Evolutionary conservation across 208 protist species (phyloP).

Genomic region (Tetramitus jugosus): DNA sequence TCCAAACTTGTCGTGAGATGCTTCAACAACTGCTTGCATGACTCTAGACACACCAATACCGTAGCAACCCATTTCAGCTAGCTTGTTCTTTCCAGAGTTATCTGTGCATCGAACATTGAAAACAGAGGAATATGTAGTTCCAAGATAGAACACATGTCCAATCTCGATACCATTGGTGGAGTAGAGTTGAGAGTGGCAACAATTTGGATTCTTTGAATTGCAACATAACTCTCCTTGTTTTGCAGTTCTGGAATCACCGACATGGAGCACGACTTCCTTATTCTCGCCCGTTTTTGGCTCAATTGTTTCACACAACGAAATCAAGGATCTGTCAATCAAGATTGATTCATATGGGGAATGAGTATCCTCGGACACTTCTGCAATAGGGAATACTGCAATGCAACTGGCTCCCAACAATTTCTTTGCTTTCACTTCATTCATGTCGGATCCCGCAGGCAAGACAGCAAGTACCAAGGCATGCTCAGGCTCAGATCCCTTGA

Average conservation of each 20-base stretch:
- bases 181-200: background rate
- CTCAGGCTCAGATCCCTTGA: too few relatives aligned
- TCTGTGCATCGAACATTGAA: background rate
- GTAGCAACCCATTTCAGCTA: constrained; percentile 25
- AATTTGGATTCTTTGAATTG: background rate
- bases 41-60: constrained; percentile 23
- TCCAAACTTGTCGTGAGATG: background rate
- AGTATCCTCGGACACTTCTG: background rate
- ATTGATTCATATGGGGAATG: background rate
- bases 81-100: background rate
- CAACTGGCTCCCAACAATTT: background rate
- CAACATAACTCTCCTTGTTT: constrained; percentile 10
- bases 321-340: background rate
- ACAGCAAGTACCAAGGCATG: too few relatives aligned
- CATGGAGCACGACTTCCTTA: background rate
- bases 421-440: background rate
- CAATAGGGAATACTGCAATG: background rate
- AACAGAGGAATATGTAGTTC: background rate
- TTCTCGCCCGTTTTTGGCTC: background rate
- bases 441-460: too few relatives aligned
- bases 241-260: background rate
- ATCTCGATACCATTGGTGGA: constrained; percentile 20
- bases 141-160: constrained; percentile 28
- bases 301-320: too few relatives aligned
- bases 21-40: background rate